Conservation (phyloP, 768 basidiomycete genomes). For the Ephemerocybe angulata region DNA sequence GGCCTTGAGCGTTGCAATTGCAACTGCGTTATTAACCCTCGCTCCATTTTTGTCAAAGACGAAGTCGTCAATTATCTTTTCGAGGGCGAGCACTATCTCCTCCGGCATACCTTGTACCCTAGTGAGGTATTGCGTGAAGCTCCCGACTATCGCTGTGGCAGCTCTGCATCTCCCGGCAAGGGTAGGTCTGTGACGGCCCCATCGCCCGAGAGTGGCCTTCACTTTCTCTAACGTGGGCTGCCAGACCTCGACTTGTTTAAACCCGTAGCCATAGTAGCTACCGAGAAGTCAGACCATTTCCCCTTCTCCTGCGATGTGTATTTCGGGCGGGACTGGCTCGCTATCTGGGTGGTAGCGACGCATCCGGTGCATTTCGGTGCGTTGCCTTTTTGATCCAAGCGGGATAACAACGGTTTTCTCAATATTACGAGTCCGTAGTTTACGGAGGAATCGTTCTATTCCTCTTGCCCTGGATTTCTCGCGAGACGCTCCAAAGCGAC, state of each 20-base stretch:
- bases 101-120: background rate
- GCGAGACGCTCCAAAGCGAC: no score
- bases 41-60: constrained; percentile 13
- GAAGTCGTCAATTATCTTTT: constrained; percentile 17
- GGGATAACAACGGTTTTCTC: constrained; percentile 40
- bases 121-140: background rate
- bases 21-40: constrained; percentile 7
- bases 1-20: constrained; percentile 7
- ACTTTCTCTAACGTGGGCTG: constrained; percentile 22
- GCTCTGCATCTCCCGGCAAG: constrained; percentile 11
- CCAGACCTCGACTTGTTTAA: constrained; percentile 22
- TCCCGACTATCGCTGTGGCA: background rate
- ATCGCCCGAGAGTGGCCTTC: constrained; percentile 15
- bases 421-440: no score
- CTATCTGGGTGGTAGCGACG: constrained; percentile 22
- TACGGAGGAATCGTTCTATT: no score
- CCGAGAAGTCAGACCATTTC: constrained; percentile 30
- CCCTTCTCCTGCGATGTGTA: constrained; percentile 23
- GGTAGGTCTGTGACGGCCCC: constrained; percentile 21
- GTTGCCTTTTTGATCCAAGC: constrained; percentile 21
- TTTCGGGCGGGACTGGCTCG: constrained; percentile 19
- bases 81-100: constrained; percentile 12
- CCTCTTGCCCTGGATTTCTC: no score
- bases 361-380: constrained; percentile 7
- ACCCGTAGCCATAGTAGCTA: constrained; percentile 27